Evolutionary conservation across 2,329 filamentous ascomycete species (phyloP), one percentile per base, ranked within the genome.

Genomic region (Aspergillus novoparasiticus): DNA sequence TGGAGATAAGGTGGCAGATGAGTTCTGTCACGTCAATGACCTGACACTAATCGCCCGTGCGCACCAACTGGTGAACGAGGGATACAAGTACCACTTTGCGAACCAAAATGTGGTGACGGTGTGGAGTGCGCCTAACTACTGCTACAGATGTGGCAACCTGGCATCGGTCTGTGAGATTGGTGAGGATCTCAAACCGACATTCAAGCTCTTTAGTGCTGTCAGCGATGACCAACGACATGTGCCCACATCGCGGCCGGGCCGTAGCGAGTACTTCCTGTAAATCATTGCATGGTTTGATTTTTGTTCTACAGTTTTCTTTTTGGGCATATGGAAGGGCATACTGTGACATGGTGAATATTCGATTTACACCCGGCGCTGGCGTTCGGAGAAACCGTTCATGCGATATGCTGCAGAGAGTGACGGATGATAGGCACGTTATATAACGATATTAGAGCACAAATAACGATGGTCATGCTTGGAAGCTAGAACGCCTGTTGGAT

Each of bases 61-160:
- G 14, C 89, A 92, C 79, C 89, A 92, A 74, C 82, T 92, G 26
- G 90, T 92, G 67, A 91, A 92, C 70, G 89, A 92, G 78, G 89
- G 89, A 62, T 92, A 90, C 82, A 92, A 92, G 87, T 98, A 96
- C 77, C 94, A 98, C 76, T 98, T 98, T 80, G 86, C 90, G 59
- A 92, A 97, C 77, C 94, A 95, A 80, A 96, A 96, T 14, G 94
- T 97, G 48, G 94, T 97, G 21, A 91, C 89, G 1, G 89, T 91
- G 28, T 91, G 89, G 85, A 87, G 75, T 89, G 91, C 91, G 46
- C 91, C 91, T 65, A 94, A 94, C 79, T 98, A 98, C 85, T 98
- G 94, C 84, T 98, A 99, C 85, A 88, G 94, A 79, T 99, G 94
- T 75, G 95, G 95, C 75, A 99, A 99, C 80, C 92, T 91, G 65